phyloP scores from a whole-genome alignment of 1,284 basidiomycete genomes.

The Microbotryum silenes-acaulis region DNA sequence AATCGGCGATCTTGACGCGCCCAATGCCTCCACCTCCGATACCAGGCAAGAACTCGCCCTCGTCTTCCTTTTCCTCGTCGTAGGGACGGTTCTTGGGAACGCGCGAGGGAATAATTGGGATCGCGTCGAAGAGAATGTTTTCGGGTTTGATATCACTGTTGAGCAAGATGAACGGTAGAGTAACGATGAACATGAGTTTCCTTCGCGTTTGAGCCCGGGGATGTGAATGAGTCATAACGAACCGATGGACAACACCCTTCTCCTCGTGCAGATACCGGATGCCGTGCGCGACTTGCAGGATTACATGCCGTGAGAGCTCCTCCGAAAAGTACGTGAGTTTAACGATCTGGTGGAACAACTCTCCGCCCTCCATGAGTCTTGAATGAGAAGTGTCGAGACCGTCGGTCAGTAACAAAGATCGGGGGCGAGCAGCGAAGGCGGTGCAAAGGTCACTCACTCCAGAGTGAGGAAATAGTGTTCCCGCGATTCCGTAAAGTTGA shows the following conservation, averaged over 20 bases:
- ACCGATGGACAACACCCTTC: conserved; percentile 90
- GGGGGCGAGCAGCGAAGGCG: neutral
- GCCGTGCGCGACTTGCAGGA: conserved; percentile 90
- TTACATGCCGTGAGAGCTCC: conserved; percentile 87
- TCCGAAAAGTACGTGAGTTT: conserved; percentile 99
- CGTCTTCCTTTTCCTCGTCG: conserved; percentile 98
- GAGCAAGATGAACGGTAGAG: neutral
- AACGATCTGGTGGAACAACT: conserved; percentile 99
- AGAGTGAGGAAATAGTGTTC: conserved; percentile 93
- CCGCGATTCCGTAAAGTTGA: conserved; percentile 79
- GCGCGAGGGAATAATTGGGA: conserved; percentile 85
- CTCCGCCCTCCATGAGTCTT: conserved; percentile 89
- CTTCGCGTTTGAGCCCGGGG: neutral
- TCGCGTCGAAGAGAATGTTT: conserved; percentile 89
- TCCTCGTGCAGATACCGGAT: conserved; percentile 97
- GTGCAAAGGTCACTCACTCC: conserved; percentile 46
- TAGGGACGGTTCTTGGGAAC: conserved; percentile 70
- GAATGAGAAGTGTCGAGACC: conserved; percentile 2
- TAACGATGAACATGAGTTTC: conserved; percentile 1
- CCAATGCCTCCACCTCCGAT: conserved; percentile 96
- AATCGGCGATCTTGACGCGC: conserved; percentile 97
- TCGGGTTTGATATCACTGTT: conserved; percentile 91
- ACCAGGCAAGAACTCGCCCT: conserved; percentile 87
- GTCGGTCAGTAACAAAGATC: neutral
- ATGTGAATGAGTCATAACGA: conserved; percentile 11